Conservation (phyloP, 163 green algal species). For the Scenedesmus sp. region DNA sequence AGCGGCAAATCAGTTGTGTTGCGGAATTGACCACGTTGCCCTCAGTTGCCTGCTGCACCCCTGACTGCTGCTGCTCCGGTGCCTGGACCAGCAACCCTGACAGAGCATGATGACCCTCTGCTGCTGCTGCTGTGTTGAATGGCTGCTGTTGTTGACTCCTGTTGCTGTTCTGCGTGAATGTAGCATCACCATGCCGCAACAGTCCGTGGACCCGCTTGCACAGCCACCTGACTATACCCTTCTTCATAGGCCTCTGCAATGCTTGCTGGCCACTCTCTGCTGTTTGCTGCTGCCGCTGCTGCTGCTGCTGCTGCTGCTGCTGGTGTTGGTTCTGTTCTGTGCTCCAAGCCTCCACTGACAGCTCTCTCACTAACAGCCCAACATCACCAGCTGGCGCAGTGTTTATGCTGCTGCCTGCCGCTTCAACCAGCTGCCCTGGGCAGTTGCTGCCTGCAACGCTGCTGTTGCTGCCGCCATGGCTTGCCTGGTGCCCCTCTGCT, state of each 20-base stretch:
- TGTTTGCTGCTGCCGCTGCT: not conserved
- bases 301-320: not conserved
- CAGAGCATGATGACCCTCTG: not conserved
- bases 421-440: not conserved
- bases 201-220: not conserved
- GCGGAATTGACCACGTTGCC: not conserved
- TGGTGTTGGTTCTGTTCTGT: not conserved
- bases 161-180: not conserved
- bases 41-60: not conserved
- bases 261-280: not conserved
- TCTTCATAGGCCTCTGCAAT: not conserved
- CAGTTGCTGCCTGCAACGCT: slow-evolving; percentile 11
- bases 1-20: not conserved
- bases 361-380: not conserved
- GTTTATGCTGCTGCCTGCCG: not conserved
- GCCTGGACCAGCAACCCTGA: not conserved
- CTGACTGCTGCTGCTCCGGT: not conserved
- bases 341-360: not conserved
- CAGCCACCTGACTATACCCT: not conserved
- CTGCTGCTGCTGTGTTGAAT: not conserved
- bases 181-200: not conserved
- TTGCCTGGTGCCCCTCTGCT: not conserved
- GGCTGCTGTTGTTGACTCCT: not conserved
- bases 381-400: not conserved
- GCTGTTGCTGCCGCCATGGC: slow-evolving; percentile 11